These are phyloP conservation scores for Yamadazyma tumulicola DNA, from an alignment of 805 yeast genomes.

Conservation along the genomic window DNA sequence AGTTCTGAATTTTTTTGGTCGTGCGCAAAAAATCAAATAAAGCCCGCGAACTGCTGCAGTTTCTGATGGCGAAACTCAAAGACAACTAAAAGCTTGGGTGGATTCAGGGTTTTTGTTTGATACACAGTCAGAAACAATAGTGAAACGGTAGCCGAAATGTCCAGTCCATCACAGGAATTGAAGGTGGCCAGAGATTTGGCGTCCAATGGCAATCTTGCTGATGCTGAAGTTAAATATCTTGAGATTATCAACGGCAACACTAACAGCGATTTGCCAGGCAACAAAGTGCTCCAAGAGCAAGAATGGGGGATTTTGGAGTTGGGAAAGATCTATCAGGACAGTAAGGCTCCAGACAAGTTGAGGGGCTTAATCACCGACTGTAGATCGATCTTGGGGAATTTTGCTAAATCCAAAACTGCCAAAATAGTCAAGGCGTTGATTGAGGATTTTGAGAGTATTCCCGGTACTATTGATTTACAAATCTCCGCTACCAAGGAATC, in stretches of 20 bases:
- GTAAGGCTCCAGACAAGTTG: slow-evolving; percentile 49
- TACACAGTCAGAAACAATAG: no score
- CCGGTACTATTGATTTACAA: slow-evolving; percentile 63
- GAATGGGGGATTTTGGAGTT: slow-evolving; percentile 73
- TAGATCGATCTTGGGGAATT: slow-evolving; percentile 64
- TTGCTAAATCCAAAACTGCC: slow-evolving; percentile 94
- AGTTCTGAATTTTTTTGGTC: no score
- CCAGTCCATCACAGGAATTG: slow-evolving; percentile 19
- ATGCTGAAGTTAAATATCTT: slow-evolving; percentile 61
- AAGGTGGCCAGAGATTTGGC: slow-evolving; percentile 62
- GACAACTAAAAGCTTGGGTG: no score
- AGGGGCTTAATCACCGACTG: slow-evolving; percentile 62
- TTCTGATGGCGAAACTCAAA: no score
- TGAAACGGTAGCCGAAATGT: neutral
- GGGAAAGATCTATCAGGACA: slow-evolving; percentile 63
- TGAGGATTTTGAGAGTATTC: slow-evolving; percentile 68
- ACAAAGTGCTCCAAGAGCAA: slow-evolving; percentile 35
- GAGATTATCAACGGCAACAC: slow-evolving; percentile 29
- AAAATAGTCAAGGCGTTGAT: slow-evolving; percentile 80
- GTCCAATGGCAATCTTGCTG: slow-evolving; percentile 42
- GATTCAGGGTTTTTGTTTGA: no score
- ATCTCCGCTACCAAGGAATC: slow-evolving; percentile 71
- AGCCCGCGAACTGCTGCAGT: no score
- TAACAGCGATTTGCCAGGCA: slow-evolving; percentile 13
- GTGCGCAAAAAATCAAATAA: no score